Base-by-base conservation (phyloP, 371 early-diverging fungal genomes). In the Rhizopus sp. region DNA sequence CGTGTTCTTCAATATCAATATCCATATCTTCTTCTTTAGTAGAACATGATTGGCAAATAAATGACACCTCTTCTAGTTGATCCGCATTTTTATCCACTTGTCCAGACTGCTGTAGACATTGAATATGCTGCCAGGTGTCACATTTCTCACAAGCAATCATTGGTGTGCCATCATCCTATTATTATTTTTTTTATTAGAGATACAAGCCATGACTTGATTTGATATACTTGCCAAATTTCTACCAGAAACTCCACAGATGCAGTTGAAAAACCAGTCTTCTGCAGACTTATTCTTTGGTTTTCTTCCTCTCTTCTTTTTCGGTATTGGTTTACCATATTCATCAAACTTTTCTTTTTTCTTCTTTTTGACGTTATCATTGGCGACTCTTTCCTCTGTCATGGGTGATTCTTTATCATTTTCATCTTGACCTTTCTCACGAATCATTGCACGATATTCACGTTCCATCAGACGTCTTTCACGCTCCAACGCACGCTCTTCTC, bases 121-220 rank as follows among this genome's bases (percentile, higher is more conserved):
- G 68, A 29, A 90, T 85, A 68, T 90, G 91, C 48, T 85, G 85
- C 91, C 91, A 90, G 0, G 75, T 77, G 29, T 77, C 76, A 65
- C 91, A 90, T 23, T 69, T 66, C 12, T 78, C 86, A 48, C 91
- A 90, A 1, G 87, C 87, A 56, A 88, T 83, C 86, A 90, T 84
- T 0, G 88, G 83, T 31, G 72, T 75, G n/a, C 89, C 91, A 73
- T 90, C 89, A 61, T 85, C 85, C 84, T 84, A 69, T 8, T n/a
- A 16, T 29, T 33, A 7, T 48, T 32, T 15, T 38, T 4, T 29
- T 45, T 41, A 50, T 3, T 12, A 5, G 32, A 8, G 7, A 35
- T 58, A 8, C 0, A 23, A 23, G 2, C 23, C 23, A 23, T 23
- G 23, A 23, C 23, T 23, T 23, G 23, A 23, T 23, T 23, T 23